These are phyloP conservation scores for Helicocarpus griseus DNA, from an alignment of 2,329 filamentous ascomycete genomes.

Conservation along the genomic window DNA sequence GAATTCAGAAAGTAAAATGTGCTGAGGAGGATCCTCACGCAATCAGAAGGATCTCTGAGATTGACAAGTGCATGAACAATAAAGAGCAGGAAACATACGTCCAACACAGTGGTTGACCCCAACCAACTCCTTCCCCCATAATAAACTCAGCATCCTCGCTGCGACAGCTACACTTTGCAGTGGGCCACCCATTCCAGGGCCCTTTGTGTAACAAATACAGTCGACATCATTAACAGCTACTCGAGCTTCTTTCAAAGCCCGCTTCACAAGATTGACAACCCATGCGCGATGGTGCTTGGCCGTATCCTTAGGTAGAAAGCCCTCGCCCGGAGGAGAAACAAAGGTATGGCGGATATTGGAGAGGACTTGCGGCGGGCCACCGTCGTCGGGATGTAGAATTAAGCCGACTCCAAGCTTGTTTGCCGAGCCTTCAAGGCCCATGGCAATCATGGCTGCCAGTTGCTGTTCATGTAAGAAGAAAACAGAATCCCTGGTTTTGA, in stretches of 20 bases:
- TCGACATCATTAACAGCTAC: slow-evolving; percentile 58
- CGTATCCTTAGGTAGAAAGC: slow-evolving; percentile 94
- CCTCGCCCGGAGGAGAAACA: slow-evolving; percentile 79
- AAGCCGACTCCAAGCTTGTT: slow-evolving; percentile 96
- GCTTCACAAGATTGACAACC: slow-evolving; percentile 72
- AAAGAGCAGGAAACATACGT: slow-evolving; percentile 39
- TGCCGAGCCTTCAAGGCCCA: slow-evolving; percentile 82
- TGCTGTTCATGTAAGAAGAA: neutral
- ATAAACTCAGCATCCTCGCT: slow-evolving; percentile 66
- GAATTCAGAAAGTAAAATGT: no score
- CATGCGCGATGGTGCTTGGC: slow-evolving; percentile 81
- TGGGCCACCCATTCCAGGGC: slow-evolving; percentile 93
- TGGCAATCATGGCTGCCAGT: slow-evolving; percentile 47
- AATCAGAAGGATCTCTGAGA: no score
- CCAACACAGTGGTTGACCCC: slow-evolving; percentile 98
- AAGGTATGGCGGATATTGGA: slow-evolving; percentile 94
- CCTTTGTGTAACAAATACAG: slow-evolving; percentile 92
- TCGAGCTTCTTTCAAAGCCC: slow-evolving; percentile 62
- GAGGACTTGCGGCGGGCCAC: slow-evolving; percentile 58
- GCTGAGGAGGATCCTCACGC: no score
- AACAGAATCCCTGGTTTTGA: neutral
- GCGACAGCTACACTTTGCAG: slow-evolving; percentile 78
- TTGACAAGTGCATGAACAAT: neutral
- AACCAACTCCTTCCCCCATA: slow-evolving; percentile 83
- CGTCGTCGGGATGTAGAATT: slow-evolving; percentile 60